phyloP scores from a whole-genome alignment of 495 filamentous ascomycete species.

The Neurospora sp. region DNA sequence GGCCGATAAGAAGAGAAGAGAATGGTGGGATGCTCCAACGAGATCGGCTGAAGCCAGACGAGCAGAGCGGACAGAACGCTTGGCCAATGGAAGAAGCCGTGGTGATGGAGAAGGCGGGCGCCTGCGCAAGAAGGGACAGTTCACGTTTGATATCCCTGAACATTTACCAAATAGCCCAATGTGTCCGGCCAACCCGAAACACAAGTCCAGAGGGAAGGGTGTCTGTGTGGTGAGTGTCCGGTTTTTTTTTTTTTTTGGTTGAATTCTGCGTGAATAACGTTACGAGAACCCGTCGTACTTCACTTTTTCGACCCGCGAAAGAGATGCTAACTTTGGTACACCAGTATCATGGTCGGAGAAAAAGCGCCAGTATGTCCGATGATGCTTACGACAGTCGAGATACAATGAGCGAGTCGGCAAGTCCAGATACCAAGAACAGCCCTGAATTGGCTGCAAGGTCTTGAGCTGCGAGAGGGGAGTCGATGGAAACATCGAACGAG shows the following conservation, averaged over 20 bases:
- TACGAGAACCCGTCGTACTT: background rate
- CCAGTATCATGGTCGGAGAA: background rate
- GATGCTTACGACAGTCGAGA: background rate
- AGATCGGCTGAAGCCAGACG: background rate
- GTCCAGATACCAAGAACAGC: background rate
- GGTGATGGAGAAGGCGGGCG: background rate
- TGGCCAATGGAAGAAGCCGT: background rate
- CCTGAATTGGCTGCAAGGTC: background rate
- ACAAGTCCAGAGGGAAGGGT: slow-evolving; percentile 41
- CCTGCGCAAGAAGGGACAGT: slow-evolving; percentile 15
- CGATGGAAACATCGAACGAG: background rate
- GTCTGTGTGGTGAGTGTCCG: slow-evolving; percentile 38
- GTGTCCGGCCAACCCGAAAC: slow-evolving; percentile 49
- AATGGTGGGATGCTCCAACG: slow-evolving; percentile 12
- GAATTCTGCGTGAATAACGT: background rate
- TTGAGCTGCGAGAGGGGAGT: background rate
- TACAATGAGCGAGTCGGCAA: background rate
- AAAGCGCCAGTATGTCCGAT: background rate
- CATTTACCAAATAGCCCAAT: slow-evolving; percentile 54
- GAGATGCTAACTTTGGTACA: background rate
- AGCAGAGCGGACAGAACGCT: background rate
- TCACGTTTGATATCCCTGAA: slow-evolving; percentile 51
- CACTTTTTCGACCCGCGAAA: background rate
- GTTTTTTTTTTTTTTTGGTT: background rate
- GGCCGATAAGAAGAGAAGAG: background rate